Percentiles rank a stretch among this genome's conserved stretches.
phyloP scores from a whole-genome alignment of 495 filamentous ascomycete species.

The Elaphomyces granulatus region DNA sequence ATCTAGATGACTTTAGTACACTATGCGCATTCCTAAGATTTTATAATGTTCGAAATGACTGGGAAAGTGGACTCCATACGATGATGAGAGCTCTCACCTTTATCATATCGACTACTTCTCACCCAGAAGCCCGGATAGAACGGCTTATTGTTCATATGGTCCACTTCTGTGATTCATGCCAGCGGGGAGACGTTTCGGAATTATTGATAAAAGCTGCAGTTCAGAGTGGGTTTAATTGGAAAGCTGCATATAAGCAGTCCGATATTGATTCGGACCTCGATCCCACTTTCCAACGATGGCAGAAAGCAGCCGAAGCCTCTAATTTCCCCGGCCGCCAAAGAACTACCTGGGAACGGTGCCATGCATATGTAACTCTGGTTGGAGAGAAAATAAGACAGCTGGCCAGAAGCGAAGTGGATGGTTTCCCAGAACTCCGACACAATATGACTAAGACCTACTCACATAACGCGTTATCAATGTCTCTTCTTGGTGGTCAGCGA shows the following conservation, averaged over 20 bases:
- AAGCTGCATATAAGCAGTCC: constrained; percentile 12
- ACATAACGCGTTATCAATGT: constrained; percentile 14
- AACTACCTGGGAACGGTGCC: constrained; percentile 24
- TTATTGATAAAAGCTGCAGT: constrained; percentile 25
- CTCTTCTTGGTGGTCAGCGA: constrained; percentile 6
- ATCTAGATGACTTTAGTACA: constrained; percentile 27
- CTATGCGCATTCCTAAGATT: constrained; percentile 26
- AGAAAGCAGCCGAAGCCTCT: constrained; percentile 10
- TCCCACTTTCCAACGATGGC: constrained; percentile 16
- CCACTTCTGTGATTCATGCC: constrained; percentile 25
- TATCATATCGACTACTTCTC: constrained; percentile 23
- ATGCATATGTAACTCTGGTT: constrained; percentile 18
- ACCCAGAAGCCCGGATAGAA: constrained; percentile 13
- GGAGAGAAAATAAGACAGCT: constrained; percentile 16
- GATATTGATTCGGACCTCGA: constrained; percentile 19
- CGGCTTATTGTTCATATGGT: constrained; percentile 28
- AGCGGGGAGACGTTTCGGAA: constrained; percentile 17
- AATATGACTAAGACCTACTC: constrained; percentile 17
- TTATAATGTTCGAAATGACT: constrained; percentile 26
- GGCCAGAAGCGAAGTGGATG: constrained; percentile 8
- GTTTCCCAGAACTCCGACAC: constrained; percentile 8
- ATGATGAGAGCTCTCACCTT: constrained; percentile 25
- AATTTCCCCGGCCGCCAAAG: constrained; percentile 8
- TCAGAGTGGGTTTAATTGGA: constrained; percentile 24
- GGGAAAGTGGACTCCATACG: constrained; percentile 21